Conservation (phyloP, 2,329 filamentous ascomycete genomes). For the Colletotrichum sp. region DNA sequence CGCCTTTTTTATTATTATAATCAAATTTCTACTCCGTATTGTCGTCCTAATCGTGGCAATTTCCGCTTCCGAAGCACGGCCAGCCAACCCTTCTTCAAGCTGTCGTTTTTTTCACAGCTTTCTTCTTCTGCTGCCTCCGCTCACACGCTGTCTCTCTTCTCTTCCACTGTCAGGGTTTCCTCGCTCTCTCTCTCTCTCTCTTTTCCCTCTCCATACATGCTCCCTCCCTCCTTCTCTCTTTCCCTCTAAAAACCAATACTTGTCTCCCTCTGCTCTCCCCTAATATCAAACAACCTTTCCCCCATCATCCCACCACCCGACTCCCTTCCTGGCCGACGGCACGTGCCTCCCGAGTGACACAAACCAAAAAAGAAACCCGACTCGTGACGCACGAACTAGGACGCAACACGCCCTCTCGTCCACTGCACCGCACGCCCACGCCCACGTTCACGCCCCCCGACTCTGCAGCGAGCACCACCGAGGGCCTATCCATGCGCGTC, state of each 20-base stretch:
- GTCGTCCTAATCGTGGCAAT: conserved; percentile 9
- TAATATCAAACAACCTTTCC: background rate
- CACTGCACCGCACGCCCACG: background rate
- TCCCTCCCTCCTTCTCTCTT: background rate
- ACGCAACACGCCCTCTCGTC: background rate
- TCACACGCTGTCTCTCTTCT: background rate
- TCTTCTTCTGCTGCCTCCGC: background rate
- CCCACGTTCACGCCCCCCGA: background rate
- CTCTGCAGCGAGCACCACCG: background rate
- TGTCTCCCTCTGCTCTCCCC: background rate
- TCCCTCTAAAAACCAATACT: background rate
- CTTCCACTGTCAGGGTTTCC: background rate
- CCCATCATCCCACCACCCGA: background rate
- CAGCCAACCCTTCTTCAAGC: background rate
- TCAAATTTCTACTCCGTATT: conserved; percentile 6
- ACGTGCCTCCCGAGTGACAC: conserved; percentile 16
- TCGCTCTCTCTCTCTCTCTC: background rate
- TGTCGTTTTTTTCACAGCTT: background rate
- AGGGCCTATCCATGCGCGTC: background rate
- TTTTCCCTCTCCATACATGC: background rate
- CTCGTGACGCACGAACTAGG: conserved; percentile 18
- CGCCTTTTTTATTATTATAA: conserved; percentile 15
- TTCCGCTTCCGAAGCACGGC: background rate
- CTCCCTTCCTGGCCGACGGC: background rate
- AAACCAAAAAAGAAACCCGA: background rate